Conservation (phyloP, 257 asterid genomes). For the Voacanga thouarsii region DNA sequence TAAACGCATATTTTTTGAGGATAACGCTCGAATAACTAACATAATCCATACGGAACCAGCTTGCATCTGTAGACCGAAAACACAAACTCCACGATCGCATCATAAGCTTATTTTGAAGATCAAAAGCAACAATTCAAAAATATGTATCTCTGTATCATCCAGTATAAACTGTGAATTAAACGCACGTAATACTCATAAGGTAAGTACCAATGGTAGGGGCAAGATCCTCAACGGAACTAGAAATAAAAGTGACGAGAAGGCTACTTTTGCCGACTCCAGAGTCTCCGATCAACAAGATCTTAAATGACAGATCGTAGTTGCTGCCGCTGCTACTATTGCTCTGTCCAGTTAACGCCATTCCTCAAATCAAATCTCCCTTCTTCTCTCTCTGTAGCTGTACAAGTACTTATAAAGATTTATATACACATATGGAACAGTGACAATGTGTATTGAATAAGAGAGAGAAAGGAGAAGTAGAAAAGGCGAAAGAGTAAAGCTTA, state of each 20-base stretch:
- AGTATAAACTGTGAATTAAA: not conserved
- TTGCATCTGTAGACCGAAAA: not conserved
- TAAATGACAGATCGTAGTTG: conserved; percentile 83
- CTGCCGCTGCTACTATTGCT: conserved; percentile 34
- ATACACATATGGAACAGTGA: conserved; percentile 2
- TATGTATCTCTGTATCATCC: not conserved
- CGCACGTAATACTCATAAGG: not conserved
- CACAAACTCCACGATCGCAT: not conserved
- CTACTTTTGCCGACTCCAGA: conserved; percentile 98
- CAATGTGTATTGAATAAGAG: conserved; percentile 6
- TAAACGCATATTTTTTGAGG: not conserved
- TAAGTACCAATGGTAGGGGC: conserved; percentile 83
- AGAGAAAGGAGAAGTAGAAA: not conserved
- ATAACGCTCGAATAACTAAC: not conserved
- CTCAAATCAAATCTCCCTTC: conserved; percentile 4
- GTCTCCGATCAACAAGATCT: conserved; percentile 92
- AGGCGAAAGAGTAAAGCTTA: conserved; percentile 7
- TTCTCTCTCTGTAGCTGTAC: not conserved
- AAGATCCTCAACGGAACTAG: conserved; percentile 68
- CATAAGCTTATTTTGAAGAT: not conserved
- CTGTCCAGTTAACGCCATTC: conserved; percentile 62
- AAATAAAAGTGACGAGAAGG: conserved; percentile 78
- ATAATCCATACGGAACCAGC: not conserved
- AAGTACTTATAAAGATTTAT: not conserved
- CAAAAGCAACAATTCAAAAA: not conserved